Base-by-base conservation (phyloP, 805 yeast species). In the Kodamaea fukazawae region DNA sequence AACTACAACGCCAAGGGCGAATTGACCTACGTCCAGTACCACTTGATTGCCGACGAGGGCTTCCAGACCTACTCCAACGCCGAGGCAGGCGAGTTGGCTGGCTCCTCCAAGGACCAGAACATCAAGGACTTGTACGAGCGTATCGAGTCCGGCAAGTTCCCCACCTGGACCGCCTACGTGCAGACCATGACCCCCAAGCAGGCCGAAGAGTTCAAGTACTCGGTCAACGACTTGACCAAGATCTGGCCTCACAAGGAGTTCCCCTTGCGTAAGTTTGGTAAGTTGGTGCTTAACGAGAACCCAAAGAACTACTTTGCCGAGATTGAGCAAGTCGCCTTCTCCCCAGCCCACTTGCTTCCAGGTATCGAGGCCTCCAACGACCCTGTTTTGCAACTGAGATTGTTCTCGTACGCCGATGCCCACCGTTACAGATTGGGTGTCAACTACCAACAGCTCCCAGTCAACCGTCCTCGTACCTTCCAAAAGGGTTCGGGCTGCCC, bases 261-360 rank as follows among this genome's bases (percentile, higher is more conserved):
- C 74, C 96, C 96, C 57, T 65, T 88, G 68, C 79, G 96, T 63
- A 80, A 81, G 62, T 82, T 88, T 58, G 96, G 96, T 61, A 81
- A 80, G 61, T 69, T 87, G 49, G 79, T 78, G 1, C 65, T 87
- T 61, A 83, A 87, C 63, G 86, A 85, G 65, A 87, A 87, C 67
- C 93, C 96, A 44, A 70, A 76, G 63, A 87, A 87, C 65, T 88
- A 81, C 66, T 87, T 86, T 61, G 95, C 95, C 36, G 95, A 86
- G 61, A 76, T 84, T 42, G 95, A 86, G 62, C 93, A 86, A 60
- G 85, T 82, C 46, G 95, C 95, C 1, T 86, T 86, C 61, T 79
- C 90, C 2, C 95, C 95, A 45, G 79, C 89, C 11, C 86, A 84
- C 63, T 77, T 87, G n/a, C 84, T 85, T 26, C 93, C 93, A 34